Base-by-base conservation (phyloP, 805 yeast genomes). In the Wickerhamiella australiensis region DNA sequence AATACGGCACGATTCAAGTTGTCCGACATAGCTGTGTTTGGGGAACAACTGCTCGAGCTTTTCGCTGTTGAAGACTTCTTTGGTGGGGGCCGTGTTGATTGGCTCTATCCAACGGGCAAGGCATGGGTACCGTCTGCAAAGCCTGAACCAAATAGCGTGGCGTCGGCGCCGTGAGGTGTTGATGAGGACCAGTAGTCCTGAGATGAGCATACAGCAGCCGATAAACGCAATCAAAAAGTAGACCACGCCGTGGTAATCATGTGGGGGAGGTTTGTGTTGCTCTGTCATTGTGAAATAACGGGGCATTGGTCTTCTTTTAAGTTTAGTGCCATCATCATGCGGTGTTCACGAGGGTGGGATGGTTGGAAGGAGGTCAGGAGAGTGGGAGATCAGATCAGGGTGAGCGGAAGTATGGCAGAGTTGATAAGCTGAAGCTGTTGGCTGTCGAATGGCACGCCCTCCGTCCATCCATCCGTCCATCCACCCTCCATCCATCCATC, bases 1-100 rank as follows among this genome's bases (percentile, higher is more conserved):
- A 55, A 84, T 80, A 11, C 90, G 87, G 69, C 94, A 84, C 1
- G 74, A 27, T 27, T 36, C 49, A 12, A 9, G n/a, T 21, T 25
- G 21, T 12, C 49, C 49, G 17, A 22, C 37, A 13, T 37, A 26
- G 12, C 18, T 11, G 5, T 26, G 25, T 25, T 26, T 25, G 26
- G 49, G 49, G 9, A 36, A 37, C 20, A 37, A 17, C 11, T 36
- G 21, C 13, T 46, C 43, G 18, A 46, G 26, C 17, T 37, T 33
- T 3, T 40, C 26, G 36, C 15, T 21, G 15, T 18, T 13, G 12
- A 46, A 31, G n/a, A 31, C 37, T 31, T 25, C 23, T n/a, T 17
- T 27, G 17, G 21, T n/a, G 9, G 49, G 33, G 3, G 8, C 4
- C 9, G 41, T 18, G n/a, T 31, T 29, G 18, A 31, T 26, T 8